Evolutionary conservation across 2,329 filamentous ascomycete species (phyloP).

Genomic region (Xylariaceae sp.): DNA sequence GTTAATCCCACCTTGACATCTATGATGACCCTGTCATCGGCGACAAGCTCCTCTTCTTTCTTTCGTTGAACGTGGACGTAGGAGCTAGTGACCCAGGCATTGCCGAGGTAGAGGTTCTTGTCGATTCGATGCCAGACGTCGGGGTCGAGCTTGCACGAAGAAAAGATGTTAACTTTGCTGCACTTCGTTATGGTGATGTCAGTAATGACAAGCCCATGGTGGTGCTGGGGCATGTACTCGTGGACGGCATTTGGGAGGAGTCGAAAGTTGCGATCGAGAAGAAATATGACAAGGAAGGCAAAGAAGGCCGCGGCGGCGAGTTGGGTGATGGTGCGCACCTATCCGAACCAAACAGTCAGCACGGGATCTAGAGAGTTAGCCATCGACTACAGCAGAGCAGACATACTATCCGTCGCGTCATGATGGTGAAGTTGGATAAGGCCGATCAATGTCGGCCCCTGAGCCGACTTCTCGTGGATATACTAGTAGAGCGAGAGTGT

Average conservation of each 20-base stretch:
- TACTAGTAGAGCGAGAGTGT: slow-evolving; percentile 30
- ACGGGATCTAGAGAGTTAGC: no score
- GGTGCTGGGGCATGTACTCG: slow-evolving; percentile 83
- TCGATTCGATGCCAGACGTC: slow-evolving; percentile 81
- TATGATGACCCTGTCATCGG: slow-evolving; percentile 78
- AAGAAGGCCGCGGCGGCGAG: slow-evolving; percentile 69
- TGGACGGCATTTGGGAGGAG: slow-evolving; percentile 86
- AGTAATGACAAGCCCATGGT: slow-evolving; percentile 82
- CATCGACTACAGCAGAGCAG: background rate
- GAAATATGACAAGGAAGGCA: slow-evolving; percentile 73
- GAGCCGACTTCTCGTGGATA: slow-evolving; percentile 29
- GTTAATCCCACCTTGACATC: slow-evolving; percentile 77
- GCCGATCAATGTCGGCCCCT: slow-evolving; percentile 17
- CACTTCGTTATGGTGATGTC: slow-evolving; percentile 82
- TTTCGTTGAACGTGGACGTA: slow-evolving; percentile 84
- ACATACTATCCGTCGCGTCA: slow-evolving; percentile 45
- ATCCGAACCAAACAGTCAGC: slow-evolving; percentile 22
- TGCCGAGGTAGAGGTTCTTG: slow-evolving; percentile 84
- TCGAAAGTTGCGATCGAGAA: slow-evolving; percentile 87
- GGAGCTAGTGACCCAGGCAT: slow-evolving; percentile 74
- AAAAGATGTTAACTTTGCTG: slow-evolving; percentile 74
- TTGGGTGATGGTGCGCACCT: slow-evolving; percentile 76
- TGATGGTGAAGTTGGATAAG: slow-evolving; percentile 29
- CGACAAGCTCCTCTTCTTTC: slow-evolving; percentile 79
- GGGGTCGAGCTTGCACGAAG: slow-evolving; percentile 75